These are phyloP conservation scores for Nectriaceae sp. DNA, from an alignment of 2,329 filamentous ascomycete species.

Conservation along the genomic window DNA sequence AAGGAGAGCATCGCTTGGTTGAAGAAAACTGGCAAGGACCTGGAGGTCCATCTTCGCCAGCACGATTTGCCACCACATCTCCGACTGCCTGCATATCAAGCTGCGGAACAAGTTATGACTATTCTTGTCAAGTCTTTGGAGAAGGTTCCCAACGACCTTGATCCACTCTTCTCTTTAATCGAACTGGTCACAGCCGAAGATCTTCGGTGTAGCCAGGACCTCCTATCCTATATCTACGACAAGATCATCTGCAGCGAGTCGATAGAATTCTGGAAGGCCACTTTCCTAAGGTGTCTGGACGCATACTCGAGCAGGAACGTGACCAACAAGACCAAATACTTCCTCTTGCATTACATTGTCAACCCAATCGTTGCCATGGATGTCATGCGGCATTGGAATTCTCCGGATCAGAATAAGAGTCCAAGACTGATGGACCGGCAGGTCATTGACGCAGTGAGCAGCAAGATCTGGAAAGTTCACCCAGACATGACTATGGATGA, in stretches of 20 bases:
- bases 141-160: slow-evolving; percentile 73
- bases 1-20: slow-evolving; percentile 62
- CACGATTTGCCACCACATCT: slow-evolving; percentile 72
- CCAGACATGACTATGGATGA: slow-evolving; percentile 82
- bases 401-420: slow-evolving; percentile 53
- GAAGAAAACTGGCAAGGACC: slow-evolving; percentile 70
- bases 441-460: slow-evolving; percentile 87
- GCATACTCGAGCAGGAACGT: slow-evolving; percentile 78
- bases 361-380: slow-evolving; percentile 98
- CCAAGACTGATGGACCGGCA: slow-evolving; percentile 80
- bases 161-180: slow-evolving; percentile 82
- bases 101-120: slow-evolving; percentile 82
- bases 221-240: slow-evolving; percentile 83
- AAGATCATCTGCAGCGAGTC: slow-evolving; percentile 83
- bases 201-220: slow-evolving; percentile 72
- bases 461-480: slow-evolving; percentile 91
- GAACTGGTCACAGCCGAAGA: slow-evolving; percentile 83
- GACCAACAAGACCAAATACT: slow-evolving; percentile 89
- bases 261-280: slow-evolving; percentile 80
- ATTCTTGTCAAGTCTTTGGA: slow-evolving; percentile 82
- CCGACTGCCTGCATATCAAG: slow-evolving; percentile 84
- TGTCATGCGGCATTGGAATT: slow-evolving; percentile 79
- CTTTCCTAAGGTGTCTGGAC: slow-evolving; percentile 85
- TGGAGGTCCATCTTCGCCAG: slow-evolving; percentile 72
- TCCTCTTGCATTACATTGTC: slow-evolving; percentile 86